Base-by-base conservation (phyloP, 129 eudicot species). In the Tagetes patula region DNA sequence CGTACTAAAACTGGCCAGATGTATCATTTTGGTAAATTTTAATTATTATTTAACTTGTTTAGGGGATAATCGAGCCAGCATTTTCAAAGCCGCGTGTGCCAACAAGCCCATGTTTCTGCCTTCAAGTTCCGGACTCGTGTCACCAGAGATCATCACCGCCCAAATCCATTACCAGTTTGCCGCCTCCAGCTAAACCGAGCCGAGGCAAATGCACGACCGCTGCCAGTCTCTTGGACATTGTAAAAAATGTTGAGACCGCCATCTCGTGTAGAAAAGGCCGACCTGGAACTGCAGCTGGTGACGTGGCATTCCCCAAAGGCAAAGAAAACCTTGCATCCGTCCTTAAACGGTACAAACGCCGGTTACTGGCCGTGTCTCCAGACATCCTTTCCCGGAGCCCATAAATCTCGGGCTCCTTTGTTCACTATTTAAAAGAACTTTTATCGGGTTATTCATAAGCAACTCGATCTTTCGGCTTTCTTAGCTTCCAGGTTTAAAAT, bases 281-380 rank as follows among this genome's bases (percentile, higher is more conserved):
- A 38, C 80, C 93, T 0, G 98, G 98, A 20, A 94, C 98, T 14
- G 98, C 99, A 37, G 97, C 99, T 4, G 97, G 97, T 32, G 97
- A 94, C 10, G 94, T 94, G 53, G 97, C 94, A 6, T 94, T 94
- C 58, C 99, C 99, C 3, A 86, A 87, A 82, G 97, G 99, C 6
- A 94, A 94, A 77, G 96, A 94, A 69, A 94, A 94, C 62, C 79
- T 94, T 60, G 93, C 91, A 4, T 90, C 99, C 2, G 99, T 94
- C 13, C 89, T 94, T 11, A 94, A 94, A 77, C 81, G 99, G 50
- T 94, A 94, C 83, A 94, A 86, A 68, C 97, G 96, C 2, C 88
- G 99, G 9, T 73, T 94, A 46, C 64, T 85, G 69, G 88, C 71
- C 63, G 90, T 84, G 34, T 75, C 87, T 32, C 82, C 82, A 2